phyloP scores from a whole-genome alignment of 1,284 basidiomycete genomes.

The Melampsora larici-populina region DNA sequence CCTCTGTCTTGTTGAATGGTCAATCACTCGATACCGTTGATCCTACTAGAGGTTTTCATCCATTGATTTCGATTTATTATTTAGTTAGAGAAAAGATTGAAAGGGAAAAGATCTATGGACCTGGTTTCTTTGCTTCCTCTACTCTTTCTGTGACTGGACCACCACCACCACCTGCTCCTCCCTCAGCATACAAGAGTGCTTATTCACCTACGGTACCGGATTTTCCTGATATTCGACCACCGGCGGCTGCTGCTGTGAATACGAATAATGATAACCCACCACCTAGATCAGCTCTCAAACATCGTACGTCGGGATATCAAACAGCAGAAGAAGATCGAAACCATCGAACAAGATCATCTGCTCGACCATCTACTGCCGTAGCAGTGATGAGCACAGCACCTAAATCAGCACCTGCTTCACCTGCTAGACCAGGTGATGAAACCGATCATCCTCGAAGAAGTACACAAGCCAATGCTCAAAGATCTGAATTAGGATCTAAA shows the following conservation, averaged over 20 bases:
- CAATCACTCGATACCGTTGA: slow-evolving; percentile 57
- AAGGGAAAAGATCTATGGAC: slow-evolving; percentile 85
- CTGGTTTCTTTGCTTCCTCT: slow-evolving; percentile 88
- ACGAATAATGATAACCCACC: not conserved
- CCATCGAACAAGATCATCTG: slow-evolving; percentile 41
- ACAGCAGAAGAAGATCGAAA: slow-evolving; percentile 22
- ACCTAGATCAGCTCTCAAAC: slow-evolving; percentile 9
- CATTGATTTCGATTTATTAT: slow-evolving; percentile 92
- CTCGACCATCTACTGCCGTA: slow-evolving; percentile 33
- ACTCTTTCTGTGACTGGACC: slow-evolving; percentile 62
- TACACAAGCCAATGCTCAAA: not conserved
- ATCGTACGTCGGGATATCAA: slow-evolving; percentile 15
- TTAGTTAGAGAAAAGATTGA: slow-evolving; percentile 93
- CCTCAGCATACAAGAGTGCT: slow-evolving; percentile 46
- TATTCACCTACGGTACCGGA: slow-evolving; percentile 5
- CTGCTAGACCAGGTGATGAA: not conserved
- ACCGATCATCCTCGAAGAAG: not conserved
- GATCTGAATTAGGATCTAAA: not conserved
- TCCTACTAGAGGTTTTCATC: slow-evolving; percentile 89
- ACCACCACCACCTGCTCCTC: slow-evolving; percentile 48
- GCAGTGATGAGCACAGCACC: slow-evolving; percentile 12
- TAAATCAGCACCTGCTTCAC: slow-evolving; percentile 18
- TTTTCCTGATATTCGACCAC: not conserved
- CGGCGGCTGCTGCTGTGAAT: not conserved
- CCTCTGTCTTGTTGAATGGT: slow-evolving; percentile 44